Base-by-base conservation (phyloP, 2,329 filamentous ascomycete genomes). In the Dryadomyces quercus-mongolicae region DNA sequence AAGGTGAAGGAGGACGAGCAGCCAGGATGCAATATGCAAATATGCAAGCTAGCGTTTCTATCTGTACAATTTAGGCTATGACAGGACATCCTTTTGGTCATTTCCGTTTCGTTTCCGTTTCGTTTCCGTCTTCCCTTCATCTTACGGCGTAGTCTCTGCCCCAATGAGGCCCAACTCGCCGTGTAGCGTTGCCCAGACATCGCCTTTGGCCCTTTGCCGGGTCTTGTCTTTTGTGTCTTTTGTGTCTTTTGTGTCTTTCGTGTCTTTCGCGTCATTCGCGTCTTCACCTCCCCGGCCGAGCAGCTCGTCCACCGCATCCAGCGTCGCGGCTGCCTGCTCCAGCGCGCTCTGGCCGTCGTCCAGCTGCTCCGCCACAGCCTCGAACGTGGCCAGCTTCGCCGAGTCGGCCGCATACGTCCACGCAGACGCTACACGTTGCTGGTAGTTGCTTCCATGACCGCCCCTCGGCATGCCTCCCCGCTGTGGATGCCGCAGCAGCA, bases 401-500 rank as follows among this genome's bases (percentile, higher is more conserved):
- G 78, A 72, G 54, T 84, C 76, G 1, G 80, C 75, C 1, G 82
- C 80, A 60, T 72, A 74, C 9, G 80, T 73, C 81, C 82, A 85
- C 10, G 76, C 75, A 57, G 74, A 72, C 50, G 80, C 70, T 46
- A 71, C 70, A 15, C 54, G 57, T 36, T 63, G 66, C 48, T 13
- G 50, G 49, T 38, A n/a, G 47, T 49, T n/a, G 44, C 50, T 2
- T 10, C 53, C 47, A 15, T 45, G 40, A 10, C 49, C 42, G 18
- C 31, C 50, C 51, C n/a, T n/a, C 2, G 36, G 18, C 12, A 51
- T 43, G 20, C 6, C 47, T 20, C 62, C 64, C 3, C 72, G 69
- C 59, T 71, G 66, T 1, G 77, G 73, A 58, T 81, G 72, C 9
- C 70, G 67, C 1, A 74, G 75, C 13, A 85, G 70, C 16, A 85